Conservation (phyloP, 768 basidiomycete genomes). For the Clavulina sp. region DNA sequence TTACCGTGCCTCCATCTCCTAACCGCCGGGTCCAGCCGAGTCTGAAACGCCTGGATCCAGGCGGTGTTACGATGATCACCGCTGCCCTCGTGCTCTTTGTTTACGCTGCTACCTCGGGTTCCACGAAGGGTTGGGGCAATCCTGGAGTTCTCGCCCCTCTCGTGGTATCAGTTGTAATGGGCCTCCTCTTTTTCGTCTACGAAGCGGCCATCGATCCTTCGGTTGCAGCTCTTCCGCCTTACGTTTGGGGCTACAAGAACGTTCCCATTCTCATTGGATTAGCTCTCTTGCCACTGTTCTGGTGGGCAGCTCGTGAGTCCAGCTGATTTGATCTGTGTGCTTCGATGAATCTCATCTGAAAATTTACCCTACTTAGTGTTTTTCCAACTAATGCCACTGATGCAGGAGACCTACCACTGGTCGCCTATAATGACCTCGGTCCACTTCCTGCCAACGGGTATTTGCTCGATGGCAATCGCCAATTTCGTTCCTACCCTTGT, state of each 20-base stretch:
- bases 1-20: slow-evolving; percentile 21
- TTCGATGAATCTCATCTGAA: neutral
- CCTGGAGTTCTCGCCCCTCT: slow-evolving; percentile 30
- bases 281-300: slow-evolving; percentile 25
- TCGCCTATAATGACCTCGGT: slow-evolving; percentile 23
- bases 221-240: slow-evolving; percentile 28
- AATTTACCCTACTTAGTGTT: slow-evolving; percentile 8
- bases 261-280: slow-evolving; percentile 24
- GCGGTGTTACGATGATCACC: slow-evolving; percentile 24
- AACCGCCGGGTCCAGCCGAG: neutral
- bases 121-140: slow-evolving; percentile 32
- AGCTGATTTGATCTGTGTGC: neutral
- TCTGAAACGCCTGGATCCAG: slow-evolving; percentile 22
- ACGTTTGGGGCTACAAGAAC: slow-evolving; percentile 27
- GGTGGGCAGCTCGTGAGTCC: slow-evolving; percentile 21
- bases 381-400: slow-evolving; percentile 21
- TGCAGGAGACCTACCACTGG: slow-evolving; percentile 29
- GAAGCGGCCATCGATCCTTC: slow-evolving; percentile 26
- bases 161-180: slow-evolving; percentile 26
- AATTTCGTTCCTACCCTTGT: neutral
- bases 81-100: slow-evolving; percentile 19
- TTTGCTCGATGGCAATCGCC: slow-evolving; percentile 6
- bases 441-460: slow-evolving; percentile 17
- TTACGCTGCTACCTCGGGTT: slow-evolving; percentile 25
- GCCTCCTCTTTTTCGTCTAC: slow-evolving; percentile 32